Percentiles rank a stretch among this genome's conserved stretches.
Evolutionary conservation across 2,329 filamentous ascomycete species (phyloP).

Genomic region (Calonectria montana): DNA sequence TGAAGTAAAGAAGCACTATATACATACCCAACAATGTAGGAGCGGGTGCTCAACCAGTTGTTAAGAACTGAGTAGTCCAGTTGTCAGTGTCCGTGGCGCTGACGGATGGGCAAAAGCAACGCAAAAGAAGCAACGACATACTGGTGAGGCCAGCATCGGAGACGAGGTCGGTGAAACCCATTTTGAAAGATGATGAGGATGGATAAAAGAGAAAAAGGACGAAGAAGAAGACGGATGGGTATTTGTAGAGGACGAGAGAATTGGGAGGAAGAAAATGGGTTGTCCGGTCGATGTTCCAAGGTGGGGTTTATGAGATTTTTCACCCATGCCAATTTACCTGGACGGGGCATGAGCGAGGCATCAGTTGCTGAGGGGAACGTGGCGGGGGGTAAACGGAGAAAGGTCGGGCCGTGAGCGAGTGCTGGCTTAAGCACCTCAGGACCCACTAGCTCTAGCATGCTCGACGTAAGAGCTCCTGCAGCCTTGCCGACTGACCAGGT

Average conservation of each 20-base stretch:
- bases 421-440: conserved; percentile 12
- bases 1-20: not conserved
- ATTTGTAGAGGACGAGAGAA: conserved; percentile 45
- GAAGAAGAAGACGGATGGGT: conserved; percentile 36
- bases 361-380: conserved; percentile 35
- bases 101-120: conserved; percentile 37
- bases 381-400: conserved; percentile 30
- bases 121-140: conserved; percentile 47
- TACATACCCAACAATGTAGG: conserved; percentile 86
- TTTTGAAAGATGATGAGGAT: conserved; percentile 55
- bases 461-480: conserved; percentile 55
- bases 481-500: conserved; percentile 42
- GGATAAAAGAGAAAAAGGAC: conserved; percentile 35
- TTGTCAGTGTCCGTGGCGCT: conserved; percentile 48
- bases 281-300: conserved; percentile 51
- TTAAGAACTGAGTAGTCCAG: conserved; percentile 69
- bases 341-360: conserved; percentile 35
- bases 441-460: conserved; percentile 23
- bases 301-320: conserved; percentile 58
- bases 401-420: conserved; percentile 28
- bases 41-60: conserved; percentile 79
- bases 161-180: conserved; percentile 78
- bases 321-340: conserved; percentile 43
- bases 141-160: conserved; percentile 71
- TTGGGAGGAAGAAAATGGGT: conserved; percentile 48